Evolutionary conservation across 2,329 filamentous ascomycete genomes (phyloP).

Genomic region (Colletotrichum musicola): DNA sequence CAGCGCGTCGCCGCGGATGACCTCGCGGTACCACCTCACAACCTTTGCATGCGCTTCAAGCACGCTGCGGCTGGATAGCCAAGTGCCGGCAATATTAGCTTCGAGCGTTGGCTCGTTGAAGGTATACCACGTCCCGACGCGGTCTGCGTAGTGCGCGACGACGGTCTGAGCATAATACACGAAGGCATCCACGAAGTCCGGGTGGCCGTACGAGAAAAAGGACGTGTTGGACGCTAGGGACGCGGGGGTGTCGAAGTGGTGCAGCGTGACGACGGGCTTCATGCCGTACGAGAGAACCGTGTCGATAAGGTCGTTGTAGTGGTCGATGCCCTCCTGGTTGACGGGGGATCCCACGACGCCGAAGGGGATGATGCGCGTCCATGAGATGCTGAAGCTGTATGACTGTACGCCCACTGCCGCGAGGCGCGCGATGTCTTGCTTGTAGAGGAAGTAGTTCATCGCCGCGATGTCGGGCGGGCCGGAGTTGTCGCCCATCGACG

Average conservation of each 20-base stretch:
- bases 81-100: slow-evolving; percentile 47
- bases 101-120: slow-evolving; percentile 65
- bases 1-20: slow-evolving; percentile 59
- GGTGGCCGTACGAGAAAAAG: slow-evolving; percentile 36
- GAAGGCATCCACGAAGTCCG: slow-evolving; percentile 61
- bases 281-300: slow-evolving; percentile 63
- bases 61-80: slow-evolving; percentile 54
- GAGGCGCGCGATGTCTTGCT: slow-evolving; percentile 67
- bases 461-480: slow-evolving; percentile 42
- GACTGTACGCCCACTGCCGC: slow-evolving; percentile 64
- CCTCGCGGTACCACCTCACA: slow-evolving; percentile 64
- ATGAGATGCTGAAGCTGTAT: slow-evolving; percentile 65
- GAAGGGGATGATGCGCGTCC: slow-evolving; percentile 66
- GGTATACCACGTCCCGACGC: slow-evolving; percentile 65
- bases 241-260: slow-evolving; percentile 57
- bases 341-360: slow-evolving; percentile 61
- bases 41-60: slow-evolving; percentile 63
- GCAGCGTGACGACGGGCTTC: slow-evolving; percentile 60
- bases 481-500: slow-evolving; percentile 28
- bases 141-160: slow-evolving; percentile 63
- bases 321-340: slow-evolving; percentile 62
- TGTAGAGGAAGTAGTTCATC: slow-evolving; percentile 67
- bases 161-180: slow-evolving; percentile 66
- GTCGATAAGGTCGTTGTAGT: slow-evolving; percentile 67
- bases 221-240: slow-evolving; percentile 52